Percentiles rank a stretch among this genome's conserved stretches.
phyloP scores from a whole-genome alignment of 371 early-diverging fungal genomes.

The Capniomyces stellatus region DNA sequence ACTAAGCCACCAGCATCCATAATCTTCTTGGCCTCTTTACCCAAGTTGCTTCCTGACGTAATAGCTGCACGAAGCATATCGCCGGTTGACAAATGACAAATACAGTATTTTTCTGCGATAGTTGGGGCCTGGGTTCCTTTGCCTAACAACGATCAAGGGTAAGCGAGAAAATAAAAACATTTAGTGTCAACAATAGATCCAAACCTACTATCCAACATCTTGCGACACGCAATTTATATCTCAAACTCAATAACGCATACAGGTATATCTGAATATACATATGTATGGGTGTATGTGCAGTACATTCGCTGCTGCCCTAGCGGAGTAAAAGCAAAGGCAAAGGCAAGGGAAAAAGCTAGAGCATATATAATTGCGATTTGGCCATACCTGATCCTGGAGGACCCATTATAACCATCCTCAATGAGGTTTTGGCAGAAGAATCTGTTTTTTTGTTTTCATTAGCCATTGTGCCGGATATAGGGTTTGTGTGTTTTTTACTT shows the following conservation, averaged over 20 bases:
- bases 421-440: no score
- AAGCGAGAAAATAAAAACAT: background rate
- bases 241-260: no score
- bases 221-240: no score
- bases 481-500: background rate
- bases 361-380: background rate
- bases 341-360: background rate
- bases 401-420: constrained; percentile 93
- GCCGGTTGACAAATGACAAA: constrained; percentile 96
- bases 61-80: constrained; percentile 98
- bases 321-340: no score
- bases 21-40: constrained; percentile 89
- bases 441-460: constrained; percentile 14
- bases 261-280: no score
- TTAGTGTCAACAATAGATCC: no score
- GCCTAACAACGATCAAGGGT: constrained; percentile 36
- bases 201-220: no score
- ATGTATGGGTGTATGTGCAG: no score
- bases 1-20: constrained; percentile 97
- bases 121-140: constrained; percentile 96
- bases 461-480: background rate
- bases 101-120: constrained; percentile 84
- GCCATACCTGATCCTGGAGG: constrained; percentile 84
- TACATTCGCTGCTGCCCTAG: no score
- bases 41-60: constrained; percentile 73